Evolutionary conservation across 2,329 filamentous ascomycete genomes (phyloP).

Genomic region (Neodidymelliopsis sp.): DNA sequence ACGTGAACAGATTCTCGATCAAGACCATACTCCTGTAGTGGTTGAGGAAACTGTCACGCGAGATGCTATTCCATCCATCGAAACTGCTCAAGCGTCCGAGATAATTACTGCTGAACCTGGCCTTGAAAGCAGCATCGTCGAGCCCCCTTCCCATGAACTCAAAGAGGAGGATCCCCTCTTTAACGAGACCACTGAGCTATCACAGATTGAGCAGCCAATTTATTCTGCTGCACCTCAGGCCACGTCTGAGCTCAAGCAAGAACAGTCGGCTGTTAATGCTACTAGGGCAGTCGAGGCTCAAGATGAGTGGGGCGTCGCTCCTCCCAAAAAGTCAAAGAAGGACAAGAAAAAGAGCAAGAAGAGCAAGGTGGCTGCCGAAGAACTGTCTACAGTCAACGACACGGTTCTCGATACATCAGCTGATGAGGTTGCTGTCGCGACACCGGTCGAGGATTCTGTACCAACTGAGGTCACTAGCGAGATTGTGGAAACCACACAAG

Average conservation of each 20-base stretch:
- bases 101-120: not conserved
- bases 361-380: constrained; percentile 17
- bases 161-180: too few species aligned
- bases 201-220: too few species aligned
- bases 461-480: not conserved
- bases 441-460: not conserved
- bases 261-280: not conserved
- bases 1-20: not conserved
- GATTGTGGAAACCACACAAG: not conserved
- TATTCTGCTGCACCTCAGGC: too few species aligned
- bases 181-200: too few species aligned
- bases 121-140: not conserved
- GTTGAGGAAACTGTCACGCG: constrained; percentile 1
- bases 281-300: not conserved
- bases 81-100: not conserved
- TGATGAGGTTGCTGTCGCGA: not conserved
- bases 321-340: constrained; percentile 14
- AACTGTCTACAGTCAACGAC: constrained; percentile 15
- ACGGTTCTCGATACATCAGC: constrained; percentile 6
- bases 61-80: constrained; percentile 1
- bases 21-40: not conserved
- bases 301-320: constrained; percentile 10
- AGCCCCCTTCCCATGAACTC: too few species aligned
- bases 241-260: too few species aligned
- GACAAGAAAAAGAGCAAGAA: constrained; percentile 32